Percentiles rank a stretch among this genome's conserved stretches.
phyloP scores from a whole-genome alignment of 208 protist genomes.

The Trypanosomatidae sp. region DNA sequence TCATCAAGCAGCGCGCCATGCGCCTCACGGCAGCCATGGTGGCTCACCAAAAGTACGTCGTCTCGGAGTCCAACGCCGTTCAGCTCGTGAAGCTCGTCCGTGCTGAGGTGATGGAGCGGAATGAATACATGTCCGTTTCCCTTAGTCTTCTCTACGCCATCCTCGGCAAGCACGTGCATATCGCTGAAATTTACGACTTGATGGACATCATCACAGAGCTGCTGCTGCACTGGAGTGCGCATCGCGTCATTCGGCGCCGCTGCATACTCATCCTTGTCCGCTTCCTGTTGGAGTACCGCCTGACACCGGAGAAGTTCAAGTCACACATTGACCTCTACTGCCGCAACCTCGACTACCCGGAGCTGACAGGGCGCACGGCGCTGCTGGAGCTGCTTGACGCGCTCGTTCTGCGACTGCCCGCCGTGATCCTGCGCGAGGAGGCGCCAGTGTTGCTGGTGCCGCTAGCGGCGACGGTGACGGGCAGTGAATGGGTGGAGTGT shows the following conservation, averaged over 20 bases:
- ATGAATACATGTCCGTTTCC: conserved; percentile 80
- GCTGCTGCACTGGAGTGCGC: conserved; percentile 75
- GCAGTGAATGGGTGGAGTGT: conserved; percentile 63
- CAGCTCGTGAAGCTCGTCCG: conserved; percentile 66
- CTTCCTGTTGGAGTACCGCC: conserved; percentile 91
- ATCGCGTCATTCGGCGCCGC: conserved; percentile 62
- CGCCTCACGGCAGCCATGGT: conserved; percentile 80
- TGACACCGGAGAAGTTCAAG: conserved; percentile 87
- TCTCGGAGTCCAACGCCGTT: conserved; percentile 59
- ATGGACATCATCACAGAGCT: conserved; percentile 88
- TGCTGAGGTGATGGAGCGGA: conserved; percentile 80
- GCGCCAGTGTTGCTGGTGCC: conserved; percentile 75
- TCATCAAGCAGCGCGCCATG: conserved; percentile 90
- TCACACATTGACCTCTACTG: conserved; percentile 88
- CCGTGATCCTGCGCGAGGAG: conserved; percentile 78
- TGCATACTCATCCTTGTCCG: conserved; percentile 76
- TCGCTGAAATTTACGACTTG: conserved; percentile 90
- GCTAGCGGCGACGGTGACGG: conserved; percentile 59
- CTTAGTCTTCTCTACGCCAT: conserved; percentile 84
- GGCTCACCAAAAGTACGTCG: conserved; percentile 65
- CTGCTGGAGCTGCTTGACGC: conserved; percentile 82
- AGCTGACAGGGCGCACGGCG: conserved; percentile 69
- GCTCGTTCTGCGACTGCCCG: conserved; percentile 69
- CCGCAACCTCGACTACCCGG: conserved; percentile 87
- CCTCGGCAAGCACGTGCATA: conserved; percentile 81